Evolutionary conservation across 2,329 filamentous ascomycete genomes (phyloP), one percentile per base, ranked within the genome.

Genomic region (Akanthomyces dipterigenus): DNA sequence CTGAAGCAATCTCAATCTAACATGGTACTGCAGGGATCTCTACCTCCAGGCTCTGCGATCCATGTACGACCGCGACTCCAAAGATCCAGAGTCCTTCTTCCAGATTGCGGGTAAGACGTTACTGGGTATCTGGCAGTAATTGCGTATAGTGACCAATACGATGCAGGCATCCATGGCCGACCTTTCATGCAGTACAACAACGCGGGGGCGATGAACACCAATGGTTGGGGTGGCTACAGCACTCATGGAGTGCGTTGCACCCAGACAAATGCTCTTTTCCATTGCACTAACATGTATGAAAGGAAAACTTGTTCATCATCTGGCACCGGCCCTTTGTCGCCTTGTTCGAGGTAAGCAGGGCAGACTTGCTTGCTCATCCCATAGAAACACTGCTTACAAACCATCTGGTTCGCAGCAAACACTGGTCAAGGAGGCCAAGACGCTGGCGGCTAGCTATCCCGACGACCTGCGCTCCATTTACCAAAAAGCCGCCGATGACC

Each of bases 271-370:
- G 20, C 24, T 9, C 2, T 18, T 2, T 14, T 36, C 3, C 2
- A 9, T 0, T 5, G 14, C 8, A 2, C 36, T 51, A 14, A 59
- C 34, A 24, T 5, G 3, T 7, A 11, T 22, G 31, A 18, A 38
- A 81, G 80, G 78, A 82, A 67, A 71, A 75, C 20, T 68, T 79
- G 26, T 82, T 84, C 65, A 67, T 77, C 5, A 70, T 78, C 22
- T 86, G 82, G 83, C 83, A 87, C 68, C 79, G 82, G 6, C 78
- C 81, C 2, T 85, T 81, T 63, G 66, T 84, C 46, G 71, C 78
- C 5, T 73, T 85, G 6, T 84, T 76, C 61, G 83, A 86, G 75
- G 80, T 82, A 70, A 18, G 70, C 61, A 45, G 7, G 14, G n/a
- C 2, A 7, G 8, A 26, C 5, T 9, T 40, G 3, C 2, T 5